Evolutionary conservation across 1,284 basidiomycete genomes (phyloP).

Genomic region (Sporisorium scitamineum): DNA sequence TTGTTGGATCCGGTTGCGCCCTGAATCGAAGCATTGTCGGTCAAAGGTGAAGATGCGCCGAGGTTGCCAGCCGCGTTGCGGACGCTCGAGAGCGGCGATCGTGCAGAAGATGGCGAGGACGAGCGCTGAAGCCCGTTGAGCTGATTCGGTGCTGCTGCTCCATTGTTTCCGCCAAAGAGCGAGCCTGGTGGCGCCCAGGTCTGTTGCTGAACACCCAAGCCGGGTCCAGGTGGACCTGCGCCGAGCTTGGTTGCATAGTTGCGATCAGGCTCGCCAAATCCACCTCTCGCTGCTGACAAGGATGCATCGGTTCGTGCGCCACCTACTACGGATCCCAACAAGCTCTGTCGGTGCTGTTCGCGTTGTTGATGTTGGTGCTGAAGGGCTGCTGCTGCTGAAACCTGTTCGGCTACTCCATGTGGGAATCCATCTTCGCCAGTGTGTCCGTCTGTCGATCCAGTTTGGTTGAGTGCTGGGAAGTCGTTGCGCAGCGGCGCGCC

Average conservation of each 20-base stretch:
- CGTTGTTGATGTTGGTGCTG: conserved; percentile 61
- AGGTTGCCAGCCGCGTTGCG: conserved; percentile 40
- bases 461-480: conserved; percentile 64
- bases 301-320: conserved; percentile 39
- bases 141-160: conserved; percentile 39
- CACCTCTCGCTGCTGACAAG: conserved; percentile 61
- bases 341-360: conserved; percentile 56
- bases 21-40: conserved; percentile 37
- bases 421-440: conserved; percentile 44
- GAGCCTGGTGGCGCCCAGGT: conserved; percentile 49
- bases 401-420: conserved; percentile 57
- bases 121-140: conserved; percentile 46
- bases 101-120: conserved; percentile 45
- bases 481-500: conserved; percentile 54
- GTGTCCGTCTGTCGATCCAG: conserved; percentile 34
- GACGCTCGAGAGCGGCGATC: conserved; percentile 45
- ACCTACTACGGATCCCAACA: conserved; percentile 47
- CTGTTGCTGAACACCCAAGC: conserved; percentile 47
- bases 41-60: conserved; percentile 43
- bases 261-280: conserved; percentile 60
- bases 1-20: conserved; percentile 21
- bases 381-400: conserved; percentile 61
- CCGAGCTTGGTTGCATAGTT: conserved; percentile 60
- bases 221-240: conserved; percentile 38
- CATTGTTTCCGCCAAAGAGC: conserved; percentile 30